Percentiles rank a stretch among this genome's conserved stretches.
Conservation (phyloP, 2,329 filamentous ascomycete genomes). For the Kalaharituber pfeilii region DNA sequence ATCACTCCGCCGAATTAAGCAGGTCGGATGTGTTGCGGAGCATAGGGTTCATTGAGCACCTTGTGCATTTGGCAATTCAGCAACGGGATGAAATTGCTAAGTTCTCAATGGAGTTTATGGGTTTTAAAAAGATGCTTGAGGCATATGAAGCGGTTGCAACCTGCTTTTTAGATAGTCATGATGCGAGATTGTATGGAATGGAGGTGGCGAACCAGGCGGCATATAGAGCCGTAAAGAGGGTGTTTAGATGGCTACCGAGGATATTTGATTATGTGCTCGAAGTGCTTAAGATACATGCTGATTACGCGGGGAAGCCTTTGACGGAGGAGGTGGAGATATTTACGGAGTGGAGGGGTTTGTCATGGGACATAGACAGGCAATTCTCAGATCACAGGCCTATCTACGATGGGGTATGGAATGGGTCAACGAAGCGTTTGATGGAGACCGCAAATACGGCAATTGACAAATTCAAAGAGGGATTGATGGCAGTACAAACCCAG, state of each 20-base stretch:
- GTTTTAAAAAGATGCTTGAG: not conserved
- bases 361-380: slow-evolving; percentile 4
- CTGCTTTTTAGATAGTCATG: not conserved
- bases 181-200: not conserved
- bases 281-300: not conserved
- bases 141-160: not conserved
- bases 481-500: slow-evolving; percentile 31
- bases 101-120: slow-evolving; percentile 21
- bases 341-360: not conserved
- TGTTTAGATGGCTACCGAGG: slow-evolving; percentile 45
- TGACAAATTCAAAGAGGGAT: slow-evolving; percentile 24
- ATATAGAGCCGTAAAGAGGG: slow-evolving; percentile 20
- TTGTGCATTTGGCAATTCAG: slow-evolving; percentile 47
- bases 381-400: slow-evolving; percentile 16
- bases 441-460: slow-evolving; percentile 24
- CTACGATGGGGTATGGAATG: slow-evolving; percentile 16
- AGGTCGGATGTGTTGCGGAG: slow-evolving; percentile 62
- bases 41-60: slow-evolving; percentile 69
- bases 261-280: not conserved
- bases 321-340: slow-evolving; percentile 20
- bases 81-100: slow-evolving; percentile 40
- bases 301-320: slow-evolving; percentile 31
- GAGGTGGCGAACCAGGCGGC: not conserved
- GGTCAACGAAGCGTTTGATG: slow-evolving; percentile 22
- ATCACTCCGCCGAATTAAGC: slow-evolving; percentile 73